These are phyloP conservation scores for Botrytis deweyae DNA, from an alignment of 2,329 filamentous ascomycete species.

Conservation along the genomic window DNA sequence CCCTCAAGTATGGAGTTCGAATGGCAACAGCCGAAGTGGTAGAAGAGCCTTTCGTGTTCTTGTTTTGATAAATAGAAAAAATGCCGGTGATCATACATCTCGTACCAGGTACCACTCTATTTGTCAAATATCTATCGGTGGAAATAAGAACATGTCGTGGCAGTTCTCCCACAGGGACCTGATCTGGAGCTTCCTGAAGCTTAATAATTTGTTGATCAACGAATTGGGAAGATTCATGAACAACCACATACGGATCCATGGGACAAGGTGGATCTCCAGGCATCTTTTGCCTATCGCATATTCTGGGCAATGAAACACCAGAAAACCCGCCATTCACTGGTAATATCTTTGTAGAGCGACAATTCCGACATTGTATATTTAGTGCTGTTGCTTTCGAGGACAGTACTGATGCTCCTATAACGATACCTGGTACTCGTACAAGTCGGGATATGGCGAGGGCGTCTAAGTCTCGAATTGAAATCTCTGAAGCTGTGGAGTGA, in stretches of 20 bases:
- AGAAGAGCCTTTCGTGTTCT: constrained; percentile 74
- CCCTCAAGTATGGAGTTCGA: constrained; percentile 88
- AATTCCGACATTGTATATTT: constrained; percentile 84
- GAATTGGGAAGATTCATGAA: constrained; percentile 91
- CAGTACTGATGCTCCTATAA: constrained; percentile 94
- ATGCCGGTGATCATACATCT: constrained; percentile 95
- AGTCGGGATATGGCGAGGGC: constrained; percentile 90
- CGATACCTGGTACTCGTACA: constrained; percentile 95
- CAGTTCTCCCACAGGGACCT: constrained; percentile 94
- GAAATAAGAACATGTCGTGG: constrained; percentile 93
- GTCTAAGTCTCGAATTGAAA: constrained; percentile 90
- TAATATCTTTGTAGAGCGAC: constrained; percentile 68
- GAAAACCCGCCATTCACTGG: constrained; percentile 82
- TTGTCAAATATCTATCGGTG: constrained; percentile 93
- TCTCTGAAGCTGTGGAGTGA: constrained; percentile 86
- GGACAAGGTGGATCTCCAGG: constrained; percentile 79
- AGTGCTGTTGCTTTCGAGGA: constrained; percentile 91
- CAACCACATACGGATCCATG: constrained; percentile 91
- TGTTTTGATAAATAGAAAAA: constrained; percentile 96
- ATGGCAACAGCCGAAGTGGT: constrained; percentile 85
- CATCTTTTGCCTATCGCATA: constrained; percentile 65
- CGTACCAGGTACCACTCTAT: constrained; percentile 91
- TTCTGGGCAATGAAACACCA: constrained; percentile 78
- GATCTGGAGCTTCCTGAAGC: constrained; percentile 93
- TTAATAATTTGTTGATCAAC: constrained; percentile 99